Conservation (phyloP, 2,329 filamentous ascomycete genomes). For the Exophiala mesophila region DNA sequence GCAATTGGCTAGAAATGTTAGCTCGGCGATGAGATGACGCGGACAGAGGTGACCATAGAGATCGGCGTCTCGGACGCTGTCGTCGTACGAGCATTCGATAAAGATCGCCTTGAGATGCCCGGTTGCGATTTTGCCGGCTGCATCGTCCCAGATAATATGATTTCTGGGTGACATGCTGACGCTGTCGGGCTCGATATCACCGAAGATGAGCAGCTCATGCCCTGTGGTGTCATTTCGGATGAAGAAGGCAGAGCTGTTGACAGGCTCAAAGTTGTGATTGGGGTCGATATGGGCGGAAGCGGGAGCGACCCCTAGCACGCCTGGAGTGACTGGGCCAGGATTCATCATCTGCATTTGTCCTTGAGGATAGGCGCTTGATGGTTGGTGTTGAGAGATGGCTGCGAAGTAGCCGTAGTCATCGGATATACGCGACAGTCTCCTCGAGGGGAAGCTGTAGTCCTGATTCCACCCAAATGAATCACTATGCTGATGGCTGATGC, state of each 20-base stretch:
- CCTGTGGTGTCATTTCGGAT: constrained; percentile 68
- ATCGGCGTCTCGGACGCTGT: constrained; percentile 68
- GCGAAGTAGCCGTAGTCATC: constrained; percentile 26
- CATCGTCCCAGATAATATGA: constrained; percentile 76
- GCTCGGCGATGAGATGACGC: constrained; percentile 72
- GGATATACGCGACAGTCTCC: constrained; percentile 27
- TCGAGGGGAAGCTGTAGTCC: constrained; percentile 43
- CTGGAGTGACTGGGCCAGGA: constrained; percentile 19
- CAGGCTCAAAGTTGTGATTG: constrained; percentile 39
- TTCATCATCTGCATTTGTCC: constrained; percentile 12
- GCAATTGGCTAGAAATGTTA: constrained; percentile 65
- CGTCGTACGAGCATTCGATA: constrained; percentile 92
- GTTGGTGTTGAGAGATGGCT: constrained; percentile 22
- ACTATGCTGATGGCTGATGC: constrained; percentile 55
- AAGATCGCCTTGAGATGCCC: constrained; percentile 76
- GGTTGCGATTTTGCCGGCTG: constrained; percentile 73
- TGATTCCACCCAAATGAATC: constrained; percentile 39
- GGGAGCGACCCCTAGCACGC: constrained; percentile 27
- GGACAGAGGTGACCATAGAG: constrained; percentile 89
- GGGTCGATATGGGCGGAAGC: constrained; percentile 14
- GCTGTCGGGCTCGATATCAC: constrained; percentile 89
- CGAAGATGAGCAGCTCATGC: constrained; percentile 84
- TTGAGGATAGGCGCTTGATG: constrained; percentile 21
- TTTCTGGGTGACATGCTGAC: constrained; percentile 79
- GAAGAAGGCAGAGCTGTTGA: constrained; percentile 88